Percentiles rank a stretch among this genome's conserved stretches.
Evolutionary conservation across 202 grass and related monocot genomes (phyloP).

Genomic region (Bolboschoenoplectus hybrid): DNA sequence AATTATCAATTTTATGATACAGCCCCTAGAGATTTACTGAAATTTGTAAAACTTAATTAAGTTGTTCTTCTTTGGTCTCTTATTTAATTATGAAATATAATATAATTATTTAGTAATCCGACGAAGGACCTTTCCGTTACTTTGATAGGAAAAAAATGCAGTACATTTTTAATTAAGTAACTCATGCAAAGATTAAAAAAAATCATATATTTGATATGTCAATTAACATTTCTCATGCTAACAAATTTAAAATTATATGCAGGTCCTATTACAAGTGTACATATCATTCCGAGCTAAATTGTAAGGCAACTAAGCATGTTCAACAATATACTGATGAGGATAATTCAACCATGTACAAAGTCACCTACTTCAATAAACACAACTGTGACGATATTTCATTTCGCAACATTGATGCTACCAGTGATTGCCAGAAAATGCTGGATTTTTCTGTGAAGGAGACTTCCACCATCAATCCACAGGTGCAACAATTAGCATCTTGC

Average conservation of each 20-base stretch:
- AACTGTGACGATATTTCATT: conserved; percentile 47
- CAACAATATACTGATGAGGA: conserved; percentile 52
- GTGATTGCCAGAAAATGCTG: not conserved
- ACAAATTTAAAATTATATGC: not conserved
- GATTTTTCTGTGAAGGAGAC: not conserved
- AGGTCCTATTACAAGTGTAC: conserved; percentile 64
- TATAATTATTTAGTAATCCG: too few relatives aligned
- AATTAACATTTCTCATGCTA: not conserved
- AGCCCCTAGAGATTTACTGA: too few relatives aligned
- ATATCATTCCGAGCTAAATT: conserved; percentile 52
- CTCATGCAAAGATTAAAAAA: too few relatives aligned
- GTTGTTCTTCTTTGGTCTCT: too few relatives aligned
- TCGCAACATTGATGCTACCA: conserved; percentile 20
- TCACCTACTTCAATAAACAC: conserved; percentile 65
- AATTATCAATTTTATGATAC: too few relatives aligned
- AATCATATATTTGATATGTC: too few relatives aligned
- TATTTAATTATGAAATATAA: too few relatives aligned
- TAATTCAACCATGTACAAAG: conserved; percentile 49
- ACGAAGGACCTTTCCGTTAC: too few relatives aligned
- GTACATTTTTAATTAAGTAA: too few relatives aligned
- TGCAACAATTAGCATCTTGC: not conserved
- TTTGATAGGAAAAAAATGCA: too few relatives aligned
- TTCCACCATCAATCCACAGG: not conserved
- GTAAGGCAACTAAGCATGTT: conserved; percentile 58
- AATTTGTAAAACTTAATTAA: too few relatives aligned